Conservation (phyloP, 2,329 filamentous ascomycete species). For the Spiromastix sp. region DNA sequence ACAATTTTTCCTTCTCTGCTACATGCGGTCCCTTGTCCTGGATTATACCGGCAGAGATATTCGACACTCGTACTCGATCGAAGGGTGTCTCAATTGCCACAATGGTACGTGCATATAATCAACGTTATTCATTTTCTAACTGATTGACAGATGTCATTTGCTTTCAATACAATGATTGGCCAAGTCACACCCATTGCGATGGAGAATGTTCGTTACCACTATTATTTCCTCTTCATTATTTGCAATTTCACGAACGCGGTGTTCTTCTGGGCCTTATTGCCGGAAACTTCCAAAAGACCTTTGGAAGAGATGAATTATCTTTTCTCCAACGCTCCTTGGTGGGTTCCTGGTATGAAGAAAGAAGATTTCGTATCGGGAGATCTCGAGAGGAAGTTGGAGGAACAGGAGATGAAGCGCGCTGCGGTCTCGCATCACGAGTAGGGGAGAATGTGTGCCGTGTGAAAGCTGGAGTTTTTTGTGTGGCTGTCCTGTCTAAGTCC, state of each 20-base stretch:
- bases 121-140: too few species aligned
- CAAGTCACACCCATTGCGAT: slow-evolving; percentile 56
- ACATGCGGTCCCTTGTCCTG: slow-evolving; percentile 59
- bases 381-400: slow-evolving; percentile 48
- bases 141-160: slow-evolving; percentile 57
- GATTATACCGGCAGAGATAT: slow-evolving; percentile 56
- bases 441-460: too few species aligned
- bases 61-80: slow-evolving; percentile 63
- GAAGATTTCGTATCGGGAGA: slow-evolving; percentile 45
- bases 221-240: slow-evolving; percentile 52
- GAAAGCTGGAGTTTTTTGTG: too few species aligned
- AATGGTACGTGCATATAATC: too few species aligned
- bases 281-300: slow-evolving; percentile 53
- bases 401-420: slow-evolving; percentile 44
- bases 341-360: slow-evolving; percentile 49
- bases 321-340: slow-evolving; percentile 54
- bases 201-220: slow-evolving; percentile 43
- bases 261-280: slow-evolving; percentile 58
- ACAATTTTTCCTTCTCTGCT: slow-evolving; percentile 66
- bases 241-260: slow-evolving; percentile 60
- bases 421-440: background rate
- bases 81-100: slow-evolving; percentile 67
- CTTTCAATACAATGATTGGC: slow-evolving; percentile 68
- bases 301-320: slow-evolving; percentile 60
- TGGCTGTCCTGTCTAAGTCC: too few species aligned